phyloP scores from a whole-genome alignment of 805 yeast genomes.

The Yamadazyma sp. region DNA sequence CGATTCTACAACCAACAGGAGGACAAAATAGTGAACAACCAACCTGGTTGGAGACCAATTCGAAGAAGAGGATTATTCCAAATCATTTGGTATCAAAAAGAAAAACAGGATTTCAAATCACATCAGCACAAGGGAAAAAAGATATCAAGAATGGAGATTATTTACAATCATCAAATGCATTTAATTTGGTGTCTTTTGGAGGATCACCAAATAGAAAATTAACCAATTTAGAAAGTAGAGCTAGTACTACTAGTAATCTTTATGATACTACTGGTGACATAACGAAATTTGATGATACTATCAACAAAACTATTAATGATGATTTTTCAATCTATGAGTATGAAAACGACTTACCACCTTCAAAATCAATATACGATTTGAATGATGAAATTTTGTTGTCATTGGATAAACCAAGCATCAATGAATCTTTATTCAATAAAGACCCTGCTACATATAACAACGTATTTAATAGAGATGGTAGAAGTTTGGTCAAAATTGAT shows the following conservation, averaged over 20 bases:
- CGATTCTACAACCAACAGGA: too few species aligned
- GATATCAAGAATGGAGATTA: constrained; percentile 11
- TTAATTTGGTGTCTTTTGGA: constrained; percentile 38
- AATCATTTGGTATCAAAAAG: constrained; percentile 40
- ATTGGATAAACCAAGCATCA: constrained; percentile 29
- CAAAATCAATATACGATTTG: constrained; percentile 48
- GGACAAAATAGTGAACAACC: constrained; percentile 25
- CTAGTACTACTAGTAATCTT: constrained; percentile 13
- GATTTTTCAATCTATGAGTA: constrained; percentile 22
- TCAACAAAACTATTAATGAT: constrained; percentile 27
- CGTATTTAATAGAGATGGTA: constrained; percentile 38
- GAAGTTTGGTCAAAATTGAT: constrained; percentile 4
- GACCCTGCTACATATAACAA: constrained; percentile 46
- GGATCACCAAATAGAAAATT: constrained; percentile 24
- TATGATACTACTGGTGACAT: constrained; percentile 20
- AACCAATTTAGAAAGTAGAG: constrained; percentile 16
- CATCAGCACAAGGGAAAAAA: constrained; percentile 18
- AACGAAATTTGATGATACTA: constrained; percentile 25
- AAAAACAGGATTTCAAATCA: constrained; percentile 38
- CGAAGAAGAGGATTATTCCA: constrained; percentile 35
- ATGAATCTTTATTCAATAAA: constrained; percentile 41
- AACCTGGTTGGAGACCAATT: constrained; percentile 30
- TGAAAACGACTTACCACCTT: constrained; percentile 46
- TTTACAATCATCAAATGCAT: constrained; percentile 18
- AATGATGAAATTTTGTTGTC: constrained; percentile 40